phyloP scores from a whole-genome alignment of 305 asterid species.

The Fraxinus sp. region DNA sequence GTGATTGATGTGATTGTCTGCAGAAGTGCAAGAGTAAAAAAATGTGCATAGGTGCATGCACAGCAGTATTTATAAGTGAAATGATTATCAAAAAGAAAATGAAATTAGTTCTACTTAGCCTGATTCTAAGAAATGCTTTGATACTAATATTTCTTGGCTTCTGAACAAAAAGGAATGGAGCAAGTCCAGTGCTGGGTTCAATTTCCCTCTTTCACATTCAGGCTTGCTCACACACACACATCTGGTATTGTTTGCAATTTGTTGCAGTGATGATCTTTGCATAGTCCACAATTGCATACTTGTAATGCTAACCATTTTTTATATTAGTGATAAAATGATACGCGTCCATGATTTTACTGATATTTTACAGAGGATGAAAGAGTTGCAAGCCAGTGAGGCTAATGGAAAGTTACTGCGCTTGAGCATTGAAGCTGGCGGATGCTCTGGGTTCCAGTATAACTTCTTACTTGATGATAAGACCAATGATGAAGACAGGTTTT shows the following conservation, averaged over 20 bases:
- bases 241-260: neutral
- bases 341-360: slow-evolving; percentile 11
- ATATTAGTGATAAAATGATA: neutral
- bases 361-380: slow-evolving; percentile 66
- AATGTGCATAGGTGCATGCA: neutral
- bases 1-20: neutral
- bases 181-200: neutral
- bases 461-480: slow-evolving; percentile 76
- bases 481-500: slow-evolving; percentile 78
- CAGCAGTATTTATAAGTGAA: neutral
- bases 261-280: neutral
- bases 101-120: neutral
- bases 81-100: neutral
- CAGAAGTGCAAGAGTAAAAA: neutral
- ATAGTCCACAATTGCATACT: neutral
- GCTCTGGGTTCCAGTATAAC: slow-evolving; percentile 96
- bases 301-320: neutral
- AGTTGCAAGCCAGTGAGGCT: slow-evolving; percentile 72
- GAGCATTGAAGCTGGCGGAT: slow-evolving; percentile 96
- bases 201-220: neutral
- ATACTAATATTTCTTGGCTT: neutral
- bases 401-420: slow-evolving; percentile 69
- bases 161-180: neutral
- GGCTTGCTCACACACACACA: neutral
- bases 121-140: neutral